Base-by-base conservation (phyloP, 1,139 yeast genomes). In the Scheffersomyces stambukii region DNA sequence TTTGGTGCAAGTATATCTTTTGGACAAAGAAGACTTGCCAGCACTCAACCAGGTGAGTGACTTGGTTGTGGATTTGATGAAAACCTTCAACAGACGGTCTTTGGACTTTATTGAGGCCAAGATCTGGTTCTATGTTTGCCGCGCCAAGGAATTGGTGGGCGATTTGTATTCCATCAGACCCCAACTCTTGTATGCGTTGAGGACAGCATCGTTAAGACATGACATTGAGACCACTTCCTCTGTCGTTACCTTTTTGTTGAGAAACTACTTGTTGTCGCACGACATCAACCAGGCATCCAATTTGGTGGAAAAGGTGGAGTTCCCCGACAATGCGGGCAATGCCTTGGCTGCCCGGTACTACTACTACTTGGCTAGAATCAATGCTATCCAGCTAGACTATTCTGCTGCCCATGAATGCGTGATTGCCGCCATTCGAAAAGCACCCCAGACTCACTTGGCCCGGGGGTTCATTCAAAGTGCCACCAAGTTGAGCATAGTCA, bases 221-320 rank as follows among this genome's bases (percentile, higher is more conserved):
- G 97, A 93, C 53, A 71, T 73, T 32, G 98, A 91, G 57, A 86
- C 96, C 1, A 84, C 85, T 34, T 96, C 95, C 8, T 78, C 88
- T 40, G 67, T 88, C 35, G 81, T 88, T 37, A 88, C 96, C 13
- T 67, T 88, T 40, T 70, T 91, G 42, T 65, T 93, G 49, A 79
- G 97, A 56, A 81, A 80, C 53, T 89, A 83, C 50, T 64, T 89
- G 43, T 62, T 78, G 35, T 63, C 80, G 18, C 93, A 91, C 54
- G 95, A 88, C 46, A 77, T 88, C 30, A 76, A 77, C 37, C 91
- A 83, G 52, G 98, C 98, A 1, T 77, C 86, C 25, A 89, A 88
- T 56, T 76, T 93, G 48, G 84, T 91, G 24, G 85, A 85, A 44
- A 93, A 91, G 59, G 77, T 89, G 13, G 85, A 79, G 36, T 91